A percentile compares a stretch with the other conserved stretches of the same genome.
Evolutionary conservation across 176 grass and related monocot genomes (phyloP).

Genomic region (Melocanna baccifera): DNA sequence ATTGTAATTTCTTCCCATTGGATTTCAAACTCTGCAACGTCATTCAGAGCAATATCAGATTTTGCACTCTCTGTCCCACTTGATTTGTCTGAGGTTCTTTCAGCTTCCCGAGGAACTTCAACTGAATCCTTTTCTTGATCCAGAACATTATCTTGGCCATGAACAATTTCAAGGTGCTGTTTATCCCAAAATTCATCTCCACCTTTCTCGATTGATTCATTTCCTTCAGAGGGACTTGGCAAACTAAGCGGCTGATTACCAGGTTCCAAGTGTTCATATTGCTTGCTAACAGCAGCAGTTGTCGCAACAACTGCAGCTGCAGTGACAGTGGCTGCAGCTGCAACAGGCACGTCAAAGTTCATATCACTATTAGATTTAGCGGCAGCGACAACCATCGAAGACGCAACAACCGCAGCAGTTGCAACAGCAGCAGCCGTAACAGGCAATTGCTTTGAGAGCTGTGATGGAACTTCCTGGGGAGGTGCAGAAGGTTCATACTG

Average conservation of each 20-base stretch:
- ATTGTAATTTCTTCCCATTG: constrained; percentile 87
- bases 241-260: constrained; percentile 43
- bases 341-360: constrained; percentile 78
- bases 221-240: constrained; percentile 43
- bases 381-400: constrained; percentile 94
- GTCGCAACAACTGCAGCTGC: constrained; percentile 90
- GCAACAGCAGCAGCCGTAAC: constrained; percentile 94
- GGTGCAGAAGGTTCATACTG: constrained; percentile 54
- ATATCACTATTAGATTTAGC: constrained; percentile 75
- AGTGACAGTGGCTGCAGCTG: constrained; percentile 85
- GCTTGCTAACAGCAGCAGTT: constrained; percentile 74
- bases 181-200: constrained; percentile 47
- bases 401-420: constrained; percentile 94
- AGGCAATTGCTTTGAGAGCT: constrained; percentile 64
- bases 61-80: constrained; percentile 77
- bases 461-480: constrained; percentile 39
- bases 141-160: constrained; percentile 48
- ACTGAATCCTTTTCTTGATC: constrained; percentile 46
- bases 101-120: constrained; percentile 65
- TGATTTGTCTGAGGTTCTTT: constrained; percentile 86
- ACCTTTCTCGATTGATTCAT: constrained; percentile 47
- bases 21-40: constrained; percentile 91
- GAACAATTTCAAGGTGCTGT: constrained; percentile 46
- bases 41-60: constrained; percentile 71
- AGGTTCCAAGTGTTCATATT: constrained; percentile 57